Evolutionary conservation across 805 yeast species (phyloP), one percentile per base, ranked within the genome.

Genomic region (Wilhelminamyces savonicus): DNA sequence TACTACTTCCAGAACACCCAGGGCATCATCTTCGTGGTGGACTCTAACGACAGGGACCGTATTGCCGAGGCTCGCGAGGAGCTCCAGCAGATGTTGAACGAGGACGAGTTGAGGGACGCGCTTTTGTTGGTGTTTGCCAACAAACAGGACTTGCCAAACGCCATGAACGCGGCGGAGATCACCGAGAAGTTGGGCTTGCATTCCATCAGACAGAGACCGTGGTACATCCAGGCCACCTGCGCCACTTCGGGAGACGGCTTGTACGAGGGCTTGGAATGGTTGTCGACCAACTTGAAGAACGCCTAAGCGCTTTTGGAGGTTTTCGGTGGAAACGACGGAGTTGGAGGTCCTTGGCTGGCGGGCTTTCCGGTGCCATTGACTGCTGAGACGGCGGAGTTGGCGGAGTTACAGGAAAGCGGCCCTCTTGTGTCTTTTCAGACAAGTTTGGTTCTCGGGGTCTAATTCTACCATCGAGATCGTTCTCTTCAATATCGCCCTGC

Each of bases 181-280:
- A 87, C 97, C 50, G 96, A 87, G 69, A 87, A 86, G 68, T 77
- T 90, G 55, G 97, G 96, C 44, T 81, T 90, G 59, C 96, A 88
- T 65, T 85, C 96, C 33, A 82, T 92, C 63, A 83, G 95, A 74
- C 95, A 88, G 73, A 85, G 97, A 71, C 95, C 95, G 55, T 92
- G 98, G 98, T 90, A 83, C 71, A 90, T 92, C 62, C 97, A 90
- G 72, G 86, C 98, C 48, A 85, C 97, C 43, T 88, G 97, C 72
- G 98, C 98, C 48, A 90, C 97, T 46, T 83, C 97, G 40, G 98
- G 97, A 71, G 97, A 88, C 62, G 97, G 97, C 74, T 74, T 87
- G 57, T 83, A 41, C 59, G 50, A 58, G 43, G 52, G 46, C 28
- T 41, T 43, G 41, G 47, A 46, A 34, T 39, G 48, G 45, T 40